phyloP scores from a whole-genome alignment of 306 rosid species.

The Cotoneaster glaucophyllus region DNA sequence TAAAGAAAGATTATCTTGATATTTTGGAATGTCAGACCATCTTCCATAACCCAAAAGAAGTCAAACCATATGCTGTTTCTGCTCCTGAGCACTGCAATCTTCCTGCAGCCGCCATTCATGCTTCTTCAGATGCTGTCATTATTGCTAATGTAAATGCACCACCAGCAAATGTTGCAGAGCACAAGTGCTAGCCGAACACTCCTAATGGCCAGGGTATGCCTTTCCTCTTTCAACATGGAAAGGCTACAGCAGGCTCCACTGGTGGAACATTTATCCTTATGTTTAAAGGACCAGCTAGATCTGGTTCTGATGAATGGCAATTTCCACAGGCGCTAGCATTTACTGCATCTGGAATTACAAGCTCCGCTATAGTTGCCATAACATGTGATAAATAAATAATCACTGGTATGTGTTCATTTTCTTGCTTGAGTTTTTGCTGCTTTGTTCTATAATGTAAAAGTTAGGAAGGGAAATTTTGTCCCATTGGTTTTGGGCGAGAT shows the following conservation, averaged over 20 bases:
- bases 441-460: neutral
- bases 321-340: slow-evolving; percentile 87
- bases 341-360: slow-evolving; percentile 80
- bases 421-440: neutral
- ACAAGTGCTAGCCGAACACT: slow-evolving; percentile 97
- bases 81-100: slow-evolving; percentile 84
- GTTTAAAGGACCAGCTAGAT: slow-evolving; percentile 72
- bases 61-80: slow-evolving; percentile 74
- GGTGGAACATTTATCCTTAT: slow-evolving; percentile 80
- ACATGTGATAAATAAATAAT: slow-evolving; percentile 83
- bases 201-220: slow-evolving; percentile 98
- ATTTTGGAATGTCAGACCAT: slow-evolving; percentile 59
- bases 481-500: no score
- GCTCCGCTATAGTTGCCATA: slow-evolving; percentile 71
- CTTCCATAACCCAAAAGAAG: slow-evolving; percentile 80
- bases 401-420: slow-evolving; percentile 50
- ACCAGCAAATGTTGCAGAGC: slow-evolving; percentile 85
- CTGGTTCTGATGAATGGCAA: slow-evolving; percentile 61
- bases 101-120: slow-evolving; percentile 91
- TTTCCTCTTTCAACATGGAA: slow-evolving; percentile 90
- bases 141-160: slow-evolving; percentile 83
- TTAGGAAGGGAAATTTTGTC: neutral
- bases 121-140: slow-evolving; percentile 73
- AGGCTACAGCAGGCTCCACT: slow-evolving; percentile 44
- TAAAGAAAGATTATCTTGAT: neutral